Base-by-base conservation (phyloP, 108 stramenopile genomes). In the Phaeodactylum tricornutum region DNA sequence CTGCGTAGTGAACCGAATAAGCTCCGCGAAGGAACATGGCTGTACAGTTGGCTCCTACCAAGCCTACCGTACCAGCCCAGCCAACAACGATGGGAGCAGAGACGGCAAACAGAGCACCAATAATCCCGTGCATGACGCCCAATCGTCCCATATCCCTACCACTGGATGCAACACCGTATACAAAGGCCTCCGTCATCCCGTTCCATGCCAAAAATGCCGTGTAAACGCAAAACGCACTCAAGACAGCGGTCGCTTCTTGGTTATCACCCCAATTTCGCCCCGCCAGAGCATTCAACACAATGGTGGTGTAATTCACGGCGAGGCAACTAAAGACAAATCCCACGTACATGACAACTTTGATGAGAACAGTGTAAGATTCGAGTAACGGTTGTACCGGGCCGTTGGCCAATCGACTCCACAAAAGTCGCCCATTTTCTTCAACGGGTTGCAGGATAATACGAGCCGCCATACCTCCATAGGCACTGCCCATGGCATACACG, bases 171-270 rank as follows among this genome's bases (percentile, higher is more conserved):
- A 77, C 79, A 0, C 74, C 91, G 51, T 87, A 91, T 4, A 92
- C 87, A 70, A 94, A 96, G 0, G 93, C 93, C 76, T 96, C 95
- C 23, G 92, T 87, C 67, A 75, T 92, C 6, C 95, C 95, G 58
- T 96, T 96, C 36, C 84, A 69, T 4, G 87, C 88, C 45, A 96
- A 40, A 43, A 91, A 84, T 21, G 84, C 75, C 14, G 93, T 93
- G 67, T 94, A 95, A 15, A 96, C 69, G 61, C 96, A 96, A 67
- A 87, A 87, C 24, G 85, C 85, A 17, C 77, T 75, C 35, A 92
- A 54, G 12, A 77, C 81, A n/a, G 61, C 53, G 17, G 73, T 69
- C 3, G 90, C 86, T 55, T 82, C 76, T 16, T 33, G 28, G 53
- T 79, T 79, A 33, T 57, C 56, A 20, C 81, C 79, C 84, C 84